Conservation (phyloP, 495 filamentous ascomycete genomes). For the Penicillium crystallinum region DNA sequence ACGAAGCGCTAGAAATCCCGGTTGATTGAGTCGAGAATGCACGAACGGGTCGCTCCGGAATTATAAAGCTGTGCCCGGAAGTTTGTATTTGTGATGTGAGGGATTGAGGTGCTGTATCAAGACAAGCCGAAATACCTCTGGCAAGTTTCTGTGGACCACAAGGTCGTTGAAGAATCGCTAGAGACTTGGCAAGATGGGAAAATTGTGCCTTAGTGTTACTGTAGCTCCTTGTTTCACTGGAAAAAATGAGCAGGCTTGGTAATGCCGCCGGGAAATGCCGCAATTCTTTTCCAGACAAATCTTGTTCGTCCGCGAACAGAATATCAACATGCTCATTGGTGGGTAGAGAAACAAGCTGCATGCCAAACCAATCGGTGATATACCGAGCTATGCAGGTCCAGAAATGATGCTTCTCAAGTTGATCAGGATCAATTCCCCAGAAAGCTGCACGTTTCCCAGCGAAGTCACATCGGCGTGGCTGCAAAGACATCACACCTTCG, state of each 20-base stretch:
- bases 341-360: slow-evolving; percentile 30
- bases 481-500: slow-evolving; percentile 3
- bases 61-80: not conserved
- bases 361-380: slow-evolving; percentile 37
- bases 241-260: slow-evolving; percentile 18
- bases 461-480: slow-evolving; percentile 12
- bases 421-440: slow-evolving; percentile 10
- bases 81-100: not conserved
- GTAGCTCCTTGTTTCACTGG: slow-evolving; percentile 15
- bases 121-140: slow-evolving; percentile 39
- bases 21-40: not conserved
- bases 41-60: not conserved
- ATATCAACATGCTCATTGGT: slow-evolving; percentile 21
- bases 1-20: not conserved
- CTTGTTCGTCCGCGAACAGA: slow-evolving; percentile 32
- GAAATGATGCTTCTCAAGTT: not conserved
- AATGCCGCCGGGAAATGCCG: slow-evolving; percentile 10
- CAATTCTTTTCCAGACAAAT: slow-evolving; percentile 8
- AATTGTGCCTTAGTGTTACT: slow-evolving; percentile 11
- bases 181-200: slow-evolving; percentile 19
- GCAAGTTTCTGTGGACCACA: slow-evolving; percentile 59
- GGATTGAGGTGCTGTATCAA: slow-evolving; percentile 1
- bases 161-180: slow-evolving; percentile 41
- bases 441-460: slow-evolving; percentile 15
- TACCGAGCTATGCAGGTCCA: slow-evolving; percentile 16